Evolutionary conservation across 495 filamentous ascomycete genomes (phyloP).

Genomic region (Geopyxis carbonaria): DNA sequence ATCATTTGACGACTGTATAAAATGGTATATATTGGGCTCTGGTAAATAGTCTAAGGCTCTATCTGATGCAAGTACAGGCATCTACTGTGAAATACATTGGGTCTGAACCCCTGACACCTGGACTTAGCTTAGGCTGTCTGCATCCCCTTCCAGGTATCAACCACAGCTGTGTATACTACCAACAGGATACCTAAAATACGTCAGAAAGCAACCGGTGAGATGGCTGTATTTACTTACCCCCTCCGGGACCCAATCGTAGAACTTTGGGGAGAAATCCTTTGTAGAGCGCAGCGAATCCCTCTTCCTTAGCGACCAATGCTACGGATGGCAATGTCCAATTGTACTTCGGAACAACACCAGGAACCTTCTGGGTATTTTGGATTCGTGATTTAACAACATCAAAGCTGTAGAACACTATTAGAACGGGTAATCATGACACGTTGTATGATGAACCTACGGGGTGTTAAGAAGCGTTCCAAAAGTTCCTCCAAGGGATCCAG

Average conservation of each 20-base stretch:
- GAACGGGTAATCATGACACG: conserved; percentile 1
- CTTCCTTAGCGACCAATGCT: conserved; percentile 73
- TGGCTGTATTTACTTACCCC: conserved; percentile 28
- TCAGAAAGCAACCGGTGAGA: not conserved
- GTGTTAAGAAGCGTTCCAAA: conserved; percentile 91
- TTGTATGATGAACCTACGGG: conserved; percentile 30
- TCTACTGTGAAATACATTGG: not conserved
- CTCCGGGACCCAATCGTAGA: conserved; percentile 68
- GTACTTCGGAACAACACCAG: conserved; percentile 74
- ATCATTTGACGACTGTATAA: too few relatives aligned
- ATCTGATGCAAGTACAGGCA: not conserved
- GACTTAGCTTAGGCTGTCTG: not conserved
- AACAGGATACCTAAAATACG: conserved; percentile 52
- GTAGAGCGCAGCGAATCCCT: conserved; percentile 82
- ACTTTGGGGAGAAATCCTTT: conserved; percentile 98
- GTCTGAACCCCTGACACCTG: not conserved
- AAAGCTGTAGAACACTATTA: conserved; percentile 32
- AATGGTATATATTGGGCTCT: too few relatives aligned
- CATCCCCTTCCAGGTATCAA: conserved; percentile 70
- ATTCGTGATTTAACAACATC: conserved; percentile 97
- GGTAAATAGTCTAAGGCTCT: too few relatives aligned
- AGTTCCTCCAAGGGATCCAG: conserved; percentile 74
- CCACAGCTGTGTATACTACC: conserved; percentile 82
- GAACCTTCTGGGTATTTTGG: conserved; percentile 71
- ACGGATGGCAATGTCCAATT: conserved; percentile 92